These are phyloP conservation scores for Nothophoma quercina DNA, from an alignment of 2,329 filamentous ascomycete species.

Conservation along the genomic window DNA sequence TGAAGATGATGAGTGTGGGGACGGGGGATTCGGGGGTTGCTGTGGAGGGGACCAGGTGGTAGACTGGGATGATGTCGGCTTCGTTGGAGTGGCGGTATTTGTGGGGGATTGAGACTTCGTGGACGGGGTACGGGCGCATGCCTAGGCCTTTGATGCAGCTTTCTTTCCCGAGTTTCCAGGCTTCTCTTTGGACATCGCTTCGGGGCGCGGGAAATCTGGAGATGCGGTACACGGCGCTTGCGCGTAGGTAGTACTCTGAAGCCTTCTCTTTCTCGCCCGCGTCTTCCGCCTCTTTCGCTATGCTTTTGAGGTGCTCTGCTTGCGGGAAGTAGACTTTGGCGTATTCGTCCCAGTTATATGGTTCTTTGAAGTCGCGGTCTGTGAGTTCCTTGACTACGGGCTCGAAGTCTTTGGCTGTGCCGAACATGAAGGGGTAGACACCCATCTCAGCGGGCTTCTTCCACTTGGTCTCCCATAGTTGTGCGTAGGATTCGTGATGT, in stretches of 20 bases:
- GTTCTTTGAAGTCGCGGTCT: constrained; percentile 68
- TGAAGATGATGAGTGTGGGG: constrained; percentile 64
- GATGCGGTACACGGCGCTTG: constrained; percentile 71
- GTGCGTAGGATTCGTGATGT: constrained; percentile 57
- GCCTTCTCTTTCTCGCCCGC: constrained; percentile 62
- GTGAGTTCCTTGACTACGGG: constrained; percentile 72
- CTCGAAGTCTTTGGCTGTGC: constrained; percentile 71
- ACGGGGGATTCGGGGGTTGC: constrained; percentile 54
- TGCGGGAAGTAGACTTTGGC: constrained; percentile 67
- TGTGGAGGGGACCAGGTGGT: constrained; percentile 66
- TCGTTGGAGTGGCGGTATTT: constrained; percentile 60
- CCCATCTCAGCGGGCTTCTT: constrained; percentile 69
- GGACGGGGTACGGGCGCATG: constrained; percentile 60
- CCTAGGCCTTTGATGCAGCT: constrained; percentile 65
- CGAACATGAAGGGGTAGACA: constrained; percentile 79
- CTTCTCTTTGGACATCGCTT: constrained; percentile 62
- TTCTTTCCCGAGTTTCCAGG: constrained; percentile 71
- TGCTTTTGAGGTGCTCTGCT: constrained; percentile 63
- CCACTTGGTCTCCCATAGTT: constrained; percentile 79
- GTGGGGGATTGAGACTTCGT: constrained; percentile 70
- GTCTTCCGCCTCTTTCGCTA: constrained; percentile 61
- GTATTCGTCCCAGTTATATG: constrained; percentile 68
- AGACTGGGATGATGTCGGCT: constrained; percentile 66
- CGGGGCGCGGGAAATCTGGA: constrained; percentile 70
- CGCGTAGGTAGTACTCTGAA: constrained; percentile 66